Percentiles rank a stretch among this genome's conserved stretches.
These are phyloP conservation scores for Annulohypoxylon nitens DNA, from an alignment of 495 filamentous ascomycete genomes.

Conservation along the genomic window DNA sequence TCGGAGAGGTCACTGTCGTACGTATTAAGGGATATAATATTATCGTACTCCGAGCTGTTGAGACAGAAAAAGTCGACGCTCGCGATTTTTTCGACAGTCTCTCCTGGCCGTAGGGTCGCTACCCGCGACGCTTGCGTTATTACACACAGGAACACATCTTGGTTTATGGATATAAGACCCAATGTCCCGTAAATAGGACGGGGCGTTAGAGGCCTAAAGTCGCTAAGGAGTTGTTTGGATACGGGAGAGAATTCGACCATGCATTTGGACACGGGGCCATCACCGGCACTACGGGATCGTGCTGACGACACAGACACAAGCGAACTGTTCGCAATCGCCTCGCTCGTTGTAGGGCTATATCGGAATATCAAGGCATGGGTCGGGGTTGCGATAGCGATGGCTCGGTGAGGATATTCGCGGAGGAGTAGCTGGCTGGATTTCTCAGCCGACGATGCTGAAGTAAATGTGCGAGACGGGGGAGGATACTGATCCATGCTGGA, in stretches of 20 bases:
- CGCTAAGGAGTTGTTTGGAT: conserved; percentile 74
- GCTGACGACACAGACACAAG: conserved; percentile 61
- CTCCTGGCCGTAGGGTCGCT: conserved; percentile 85
- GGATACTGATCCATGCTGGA: conserved; percentile 55
- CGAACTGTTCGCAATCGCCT: conserved; percentile 64
- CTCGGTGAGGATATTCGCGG: conserved; percentile 83
- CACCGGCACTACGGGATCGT: conserved; percentile 54
- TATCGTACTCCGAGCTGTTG: conserved; percentile 85
- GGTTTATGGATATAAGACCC: conserved; percentile 85
- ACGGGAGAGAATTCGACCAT: conserved; percentile 85
- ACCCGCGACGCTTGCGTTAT: conserved; percentile 81
- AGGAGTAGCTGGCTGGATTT: conserved; percentile 70
- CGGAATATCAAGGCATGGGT: conserved; percentile 87
- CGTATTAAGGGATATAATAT: conserved; percentile 70
- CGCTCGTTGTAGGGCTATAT: conserved; percentile 71
- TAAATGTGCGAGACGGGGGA: conserved; percentile 41
- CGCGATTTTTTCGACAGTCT: conserved; percentile 88
- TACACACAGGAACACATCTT: conserved; percentile 94
- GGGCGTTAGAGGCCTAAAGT: conserved; percentile 79
- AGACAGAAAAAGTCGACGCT: conserved; percentile 94
- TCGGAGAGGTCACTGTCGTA: conserved; percentile 63
- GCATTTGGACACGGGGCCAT: conserved; percentile 69
- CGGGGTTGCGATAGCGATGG: conserved; percentile 83
- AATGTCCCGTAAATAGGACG: conserved; percentile 88
- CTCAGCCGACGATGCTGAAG: conserved; percentile 55